These are phyloP conservation scores for Hypoxylon sp. DNA, from an alignment of 2,329 filamentous ascomycete species.

Conservation along the genomic window DNA sequence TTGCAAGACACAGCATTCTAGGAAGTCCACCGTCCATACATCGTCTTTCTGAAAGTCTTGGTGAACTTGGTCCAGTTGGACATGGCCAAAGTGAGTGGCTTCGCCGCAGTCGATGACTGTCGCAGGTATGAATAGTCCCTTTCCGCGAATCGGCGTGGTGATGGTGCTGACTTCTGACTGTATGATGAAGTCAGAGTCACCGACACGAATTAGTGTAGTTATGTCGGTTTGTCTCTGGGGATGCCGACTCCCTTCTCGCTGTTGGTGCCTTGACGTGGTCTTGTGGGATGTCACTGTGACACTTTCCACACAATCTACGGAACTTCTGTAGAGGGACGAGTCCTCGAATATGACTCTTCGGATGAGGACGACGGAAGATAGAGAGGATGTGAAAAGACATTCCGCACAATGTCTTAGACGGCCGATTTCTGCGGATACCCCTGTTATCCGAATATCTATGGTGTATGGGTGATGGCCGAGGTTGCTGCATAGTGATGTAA, in stretches of 20 bases:
- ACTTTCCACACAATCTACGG: not conserved
- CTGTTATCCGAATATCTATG: too few relatives aligned
- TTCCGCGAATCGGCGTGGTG: not conserved
- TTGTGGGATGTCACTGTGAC: not conserved
- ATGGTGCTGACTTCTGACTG: not conserved
- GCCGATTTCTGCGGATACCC: too few relatives aligned
- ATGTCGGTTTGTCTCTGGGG: not conserved
- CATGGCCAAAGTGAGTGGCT: not conserved
- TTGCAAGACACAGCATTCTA: conserved; percentile 16
- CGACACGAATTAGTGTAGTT: not conserved
- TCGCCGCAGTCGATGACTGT: not conserved
- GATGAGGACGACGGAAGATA: too few relatives aligned
- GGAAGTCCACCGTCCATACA: conserved; percentile 23
- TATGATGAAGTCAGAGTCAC: conserved; percentile 1
- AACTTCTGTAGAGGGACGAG: too few relatives aligned
- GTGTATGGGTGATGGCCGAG: too few relatives aligned
- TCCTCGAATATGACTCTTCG: too few relatives aligned
- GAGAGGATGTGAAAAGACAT: too few relatives aligned
- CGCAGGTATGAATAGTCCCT: not conserved
- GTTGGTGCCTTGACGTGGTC: not conserved
- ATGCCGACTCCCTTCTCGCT: not conserved
- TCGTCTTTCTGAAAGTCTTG: conserved; percentile 12
- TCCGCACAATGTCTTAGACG: too few relatives aligned
- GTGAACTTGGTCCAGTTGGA: not conserved
- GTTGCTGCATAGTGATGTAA: too few relatives aligned